Evolutionary conservation across 306 rosid genomes (phyloP), one percentile per base, ranked within the genome.

Genomic region (Pachyrhizus erosus): DNA sequence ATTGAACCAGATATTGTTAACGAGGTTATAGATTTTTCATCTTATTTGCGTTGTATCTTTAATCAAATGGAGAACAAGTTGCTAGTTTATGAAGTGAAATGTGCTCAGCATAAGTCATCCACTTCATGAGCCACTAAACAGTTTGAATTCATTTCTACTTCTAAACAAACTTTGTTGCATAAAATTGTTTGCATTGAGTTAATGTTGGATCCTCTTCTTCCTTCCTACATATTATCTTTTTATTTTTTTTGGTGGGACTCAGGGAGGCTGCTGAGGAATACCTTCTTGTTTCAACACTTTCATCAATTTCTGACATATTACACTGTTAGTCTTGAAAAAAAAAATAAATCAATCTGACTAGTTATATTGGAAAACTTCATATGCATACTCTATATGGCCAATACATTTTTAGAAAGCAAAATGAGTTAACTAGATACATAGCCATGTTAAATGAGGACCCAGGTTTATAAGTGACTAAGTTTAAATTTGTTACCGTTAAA

Each of bases 141-240:
- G 60, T 26, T 40, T 70, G 68, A 60, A 31, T 65, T 71, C 64
- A 31, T 77, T 43, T 81, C 52, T 64, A 51, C 51, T 78, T 37
- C 14, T 23, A 6, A 42, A 51, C 75, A 1, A 43, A 84, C 26
- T 73, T 73, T 73, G 65, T 51, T 73, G 62, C 39, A 60, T 34
- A 20, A 42, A 74, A 23, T 65, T 55, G 12, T 78, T n/a, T 40
- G 76, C 75, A 75, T 64, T 79, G 57, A 49, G 75, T 45, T 76
- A 37, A 40, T 57, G 77, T 70, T 45, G 40, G 55, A 67, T 45
- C 26, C 21, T 33, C 39, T 31, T 20, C 73, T 46, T 62, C n/a
- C 65, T 46, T 48, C 15, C n/a, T 37, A 9, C 15, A 9, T 2
- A 14, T 49, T 49, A 8, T 55, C n/a, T 72, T 39, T 26, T 66